Evolutionary conservation across 148 eudicot genomes (phyloP).

Genomic region (Rhododendron henanense): DNA sequence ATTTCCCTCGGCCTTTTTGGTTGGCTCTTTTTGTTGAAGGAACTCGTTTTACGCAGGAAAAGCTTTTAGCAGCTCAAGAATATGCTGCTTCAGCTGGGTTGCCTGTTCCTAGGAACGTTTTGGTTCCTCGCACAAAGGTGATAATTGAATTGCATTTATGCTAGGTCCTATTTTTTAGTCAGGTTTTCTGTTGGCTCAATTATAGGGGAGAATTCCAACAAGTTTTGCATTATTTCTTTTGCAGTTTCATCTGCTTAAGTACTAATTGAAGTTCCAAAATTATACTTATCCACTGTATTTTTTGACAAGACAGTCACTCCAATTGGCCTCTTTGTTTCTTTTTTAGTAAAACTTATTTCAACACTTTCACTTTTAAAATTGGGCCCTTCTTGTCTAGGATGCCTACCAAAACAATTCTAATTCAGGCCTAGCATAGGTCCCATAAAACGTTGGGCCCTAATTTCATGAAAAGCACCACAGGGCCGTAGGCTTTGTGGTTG

Average conservation of each 20-base stretch:
- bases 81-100: conserved; percentile 64
- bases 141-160: not conserved
- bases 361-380: no score
- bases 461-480: not conserved
- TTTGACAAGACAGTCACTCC: not conserved
- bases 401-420: not conserved
- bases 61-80: conserved; percentile 80
- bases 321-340: not conserved
- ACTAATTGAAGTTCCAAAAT: not conserved
- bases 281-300: not conserved
- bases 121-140: conserved; percentile 94
- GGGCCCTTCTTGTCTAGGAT: not conserved
- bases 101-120: conserved; percentile 77
- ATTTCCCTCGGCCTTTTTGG: conserved; percentile 91
- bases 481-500: not conserved
- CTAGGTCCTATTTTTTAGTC: not conserved
- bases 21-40: conserved; percentile 94
- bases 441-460: not conserved
- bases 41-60: conserved; percentile 72
- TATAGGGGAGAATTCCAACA: not conserved
- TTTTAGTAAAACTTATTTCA: not conserved
- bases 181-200: not conserved
- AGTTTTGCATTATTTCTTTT: not conserved
- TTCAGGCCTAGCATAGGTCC: not conserved
- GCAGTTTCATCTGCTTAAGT: not conserved